A percentile compares a stretch with the other conserved stretches of the same genome.
Evolutionary conservation across 495 filamentous ascomycete genomes (phyloP).

Genomic region (Annulohypoxylon bovei): DNA sequence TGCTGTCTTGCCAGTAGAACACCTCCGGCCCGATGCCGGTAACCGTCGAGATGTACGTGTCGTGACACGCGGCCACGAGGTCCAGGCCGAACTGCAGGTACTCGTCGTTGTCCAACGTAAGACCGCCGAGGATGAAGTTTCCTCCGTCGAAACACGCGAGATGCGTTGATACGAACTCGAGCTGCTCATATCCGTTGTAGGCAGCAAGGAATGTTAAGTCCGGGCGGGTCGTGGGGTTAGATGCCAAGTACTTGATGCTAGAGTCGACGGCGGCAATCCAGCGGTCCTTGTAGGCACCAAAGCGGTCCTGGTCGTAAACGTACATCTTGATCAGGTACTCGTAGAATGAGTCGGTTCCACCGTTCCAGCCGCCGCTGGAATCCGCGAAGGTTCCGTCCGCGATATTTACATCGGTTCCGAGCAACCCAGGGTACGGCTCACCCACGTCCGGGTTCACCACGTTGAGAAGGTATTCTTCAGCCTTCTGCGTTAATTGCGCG

Average conservation of each 20-base stretch:
- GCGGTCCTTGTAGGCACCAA: conserved; percentile 70
- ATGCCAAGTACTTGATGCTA: conserved; percentile 74
- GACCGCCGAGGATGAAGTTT: conserved; percentile 87
- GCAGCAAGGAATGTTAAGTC: conserved; percentile 80
- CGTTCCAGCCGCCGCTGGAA: conserved; percentile 78
- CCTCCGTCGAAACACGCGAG: conserved; percentile 87
- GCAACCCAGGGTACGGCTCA: conserved; percentile 81
- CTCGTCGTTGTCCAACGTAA: conserved; percentile 67
- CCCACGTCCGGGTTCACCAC: conserved; percentile 66
- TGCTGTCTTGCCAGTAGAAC: conserved; percentile 73
- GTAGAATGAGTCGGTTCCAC: conserved; percentile 84
- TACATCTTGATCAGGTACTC: conserved; percentile 97
- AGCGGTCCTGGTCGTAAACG: conserved; percentile 77
- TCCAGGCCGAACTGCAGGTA: conserved; percentile 80
- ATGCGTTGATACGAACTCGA: conserved; percentile 67
- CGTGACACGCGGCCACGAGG: conserved; percentile 78
- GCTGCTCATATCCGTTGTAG: conserved; percentile 59
- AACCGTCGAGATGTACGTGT: conserved; percentile 72
- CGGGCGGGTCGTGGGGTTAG: conserved; percentile 73
- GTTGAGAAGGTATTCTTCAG: conserved; percentile 75
- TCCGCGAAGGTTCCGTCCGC: conserved; percentile 73
- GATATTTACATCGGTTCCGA: conserved; percentile 75
- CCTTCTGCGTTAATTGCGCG: conserved; percentile 71
- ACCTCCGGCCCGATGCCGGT: conserved; percentile 83
- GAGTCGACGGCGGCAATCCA: conserved; percentile 85